Base-by-base conservation (phyloP, 345 rosid genomes). In the Boechera divaricarpa region DNA sequence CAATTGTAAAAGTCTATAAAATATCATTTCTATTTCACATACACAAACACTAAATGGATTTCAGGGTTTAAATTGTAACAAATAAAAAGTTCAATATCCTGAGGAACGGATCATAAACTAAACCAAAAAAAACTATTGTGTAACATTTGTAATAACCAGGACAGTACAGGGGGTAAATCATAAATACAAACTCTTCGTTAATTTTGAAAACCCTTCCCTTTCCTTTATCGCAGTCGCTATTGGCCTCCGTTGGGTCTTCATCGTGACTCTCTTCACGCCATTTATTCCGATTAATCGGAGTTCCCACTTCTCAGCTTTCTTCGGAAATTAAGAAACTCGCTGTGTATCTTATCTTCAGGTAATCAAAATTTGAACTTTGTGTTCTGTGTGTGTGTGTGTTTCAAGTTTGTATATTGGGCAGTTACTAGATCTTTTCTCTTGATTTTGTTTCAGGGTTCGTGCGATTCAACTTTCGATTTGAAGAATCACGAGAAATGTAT, bases 401-500 rank as follows among this genome's bases (percentile, higher is more conserved):
- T 42, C 24, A 1, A 12, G 5, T 12, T 39, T 51, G 9, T 35
- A 7, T 4, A 29, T 38, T 49, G 54, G 29, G 16, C 38, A 47
- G 24, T 67, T 1, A 60, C 29, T 31, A 62, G 70, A 69, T 69
- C 79, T 76, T 60, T 55, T 29, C 29, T 52, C 3, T 44, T 21
- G 21, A 36, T 57, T 76, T 33, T 55, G 65, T 69, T 70, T 53
- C 70, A 69, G 70, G 10, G 64, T 75, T 68, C 9, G 73, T 67
- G 35, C 64, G 33, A 31, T 45, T 58, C 67, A 31, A 58, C 42
- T 32, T 33, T 44, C 15, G 38, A 55, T 32, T 52, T 28, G 10
- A 1, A 44, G 28, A 13, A 47, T 24, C 59, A 47, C n/a, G 58
- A 63, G 70, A 63, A 39, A 85, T 85, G 90, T 85, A 85, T 67